Evolutionary conservation across 768 basidiomycete species (phyloP).

Genomic region (Russula sp.): DNA sequence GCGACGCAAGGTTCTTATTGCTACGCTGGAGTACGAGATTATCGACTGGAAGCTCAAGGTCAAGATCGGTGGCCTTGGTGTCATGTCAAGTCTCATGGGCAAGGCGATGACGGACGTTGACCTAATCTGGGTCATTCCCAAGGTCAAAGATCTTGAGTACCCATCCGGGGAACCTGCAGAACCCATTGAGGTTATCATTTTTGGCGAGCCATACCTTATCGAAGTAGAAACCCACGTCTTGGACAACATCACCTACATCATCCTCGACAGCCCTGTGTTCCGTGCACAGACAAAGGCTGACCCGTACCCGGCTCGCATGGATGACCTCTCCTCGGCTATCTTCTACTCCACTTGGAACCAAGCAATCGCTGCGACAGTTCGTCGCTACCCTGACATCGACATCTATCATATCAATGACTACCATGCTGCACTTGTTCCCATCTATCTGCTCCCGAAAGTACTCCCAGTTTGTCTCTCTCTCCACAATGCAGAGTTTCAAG

Average conservation of each 20-base stretch:
- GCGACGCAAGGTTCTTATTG: constrained; percentile 83
- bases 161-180: constrained; percentile 87
- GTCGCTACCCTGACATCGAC: constrained; percentile 79
- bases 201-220: constrained; percentile 91
- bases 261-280: constrained; percentile 94
- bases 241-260: constrained; percentile 93
- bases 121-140: constrained; percentile 88
- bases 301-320: constrained; percentile 95
- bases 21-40: constrained; percentile 93
- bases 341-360: constrained; percentile 99
- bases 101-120: constrained; percentile 98
- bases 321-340: constrained; percentile 91
- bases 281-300: constrained; percentile 94
- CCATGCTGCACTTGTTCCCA: constrained; percentile 84
- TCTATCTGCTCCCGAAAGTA: constrained; percentile 89
- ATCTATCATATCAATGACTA: constrained; percentile 96
- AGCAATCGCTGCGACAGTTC: constrained; percentile 87
- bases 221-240: constrained; percentile 90
- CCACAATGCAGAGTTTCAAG: constrained; percentile 97
- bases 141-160: constrained; percentile 92
- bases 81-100: constrained; percentile 97
- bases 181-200: constrained; percentile 94
- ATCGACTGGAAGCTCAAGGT: constrained; percentile 97
- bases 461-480: constrained; percentile 85
- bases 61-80: constrained; percentile 95